phyloP scores from a whole-genome alignment of 1,139 yeast species.

The Debaryomycetaceae sp. region DNA sequence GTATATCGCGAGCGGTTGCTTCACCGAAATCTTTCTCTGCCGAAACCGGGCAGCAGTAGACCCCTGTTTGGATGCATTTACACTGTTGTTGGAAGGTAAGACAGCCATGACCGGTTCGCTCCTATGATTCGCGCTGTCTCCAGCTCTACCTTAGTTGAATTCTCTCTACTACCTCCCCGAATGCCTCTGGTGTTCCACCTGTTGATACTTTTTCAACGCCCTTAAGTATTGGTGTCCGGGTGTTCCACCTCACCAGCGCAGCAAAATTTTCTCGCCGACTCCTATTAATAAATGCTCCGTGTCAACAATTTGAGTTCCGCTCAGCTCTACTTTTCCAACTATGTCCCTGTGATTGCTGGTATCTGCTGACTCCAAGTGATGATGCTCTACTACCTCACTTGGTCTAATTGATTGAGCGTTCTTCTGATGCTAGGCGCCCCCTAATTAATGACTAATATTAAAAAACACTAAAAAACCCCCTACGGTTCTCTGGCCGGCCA shows the following conservation, averaged over 20 bases:
- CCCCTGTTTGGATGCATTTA: slow-evolving; percentile 29
- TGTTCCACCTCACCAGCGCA: slow-evolving; percentile 6
- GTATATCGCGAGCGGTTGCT: slow-evolving; percentile 80
- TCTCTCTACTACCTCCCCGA: not conserved
- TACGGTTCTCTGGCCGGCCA: not conserved
- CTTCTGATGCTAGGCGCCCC: not conserved
- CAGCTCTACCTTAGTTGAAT: not conserved
- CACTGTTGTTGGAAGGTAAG: slow-evolving; percentile 26
- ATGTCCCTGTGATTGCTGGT: not conserved
- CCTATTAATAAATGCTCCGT: not conserved
- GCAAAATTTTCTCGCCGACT: slow-evolving; percentile 4
- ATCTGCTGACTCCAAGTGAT: not conserved
- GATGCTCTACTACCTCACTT: not conserved
- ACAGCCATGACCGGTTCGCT: slow-evolving; percentile 20
- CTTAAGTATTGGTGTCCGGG: slow-evolving; percentile 14
- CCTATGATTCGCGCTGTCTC: not conserved
- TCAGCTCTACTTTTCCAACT: not conserved
- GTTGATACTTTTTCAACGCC: slow-evolving; percentile 1
- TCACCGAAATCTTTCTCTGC: slow-evolving; percentile 87
- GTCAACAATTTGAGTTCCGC: not conserved
- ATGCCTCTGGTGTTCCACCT: not conserved
- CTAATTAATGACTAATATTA: not conserved
- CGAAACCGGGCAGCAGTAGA: slow-evolving; percentile 70
- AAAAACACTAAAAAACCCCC: not conserved
- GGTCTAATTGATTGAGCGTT: not conserved